Percentiles rank a stretch among this genome's conserved stretches.
These are phyloP conservation scores for Dendrocalamus latiflorus DNA, from an alignment of 202 grass and related monocot species.

Conservation along the genomic window DNA sequence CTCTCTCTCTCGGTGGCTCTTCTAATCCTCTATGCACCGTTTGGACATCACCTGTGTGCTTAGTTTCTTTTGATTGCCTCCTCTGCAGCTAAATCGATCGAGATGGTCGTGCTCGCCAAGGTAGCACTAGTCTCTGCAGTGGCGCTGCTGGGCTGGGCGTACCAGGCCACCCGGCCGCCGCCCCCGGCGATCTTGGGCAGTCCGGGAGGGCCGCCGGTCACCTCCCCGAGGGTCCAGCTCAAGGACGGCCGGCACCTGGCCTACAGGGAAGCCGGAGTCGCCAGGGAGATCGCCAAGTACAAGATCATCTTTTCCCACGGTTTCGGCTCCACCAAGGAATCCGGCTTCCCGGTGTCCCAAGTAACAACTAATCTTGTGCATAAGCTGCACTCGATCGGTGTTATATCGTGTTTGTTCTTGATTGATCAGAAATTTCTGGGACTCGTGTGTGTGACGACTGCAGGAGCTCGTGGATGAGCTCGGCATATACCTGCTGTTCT, in stretches of 20 bases:
- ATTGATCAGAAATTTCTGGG: background rate
- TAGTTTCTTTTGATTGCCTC: background rate
- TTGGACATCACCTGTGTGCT: background rate
- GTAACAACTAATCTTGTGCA: conserved; percentile 15
- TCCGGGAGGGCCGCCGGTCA: conserved; percentile 31
- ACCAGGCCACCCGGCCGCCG: conserved; percentile 34
- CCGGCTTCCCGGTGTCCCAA: conserved; percentile 36
- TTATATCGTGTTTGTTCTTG: background rate
- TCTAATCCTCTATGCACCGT: background rate
- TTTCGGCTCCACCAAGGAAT: conserved; percentile 40
- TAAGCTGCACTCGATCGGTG: background rate
- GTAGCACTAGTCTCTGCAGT: background rate
- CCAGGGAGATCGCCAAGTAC: conserved; percentile 40
- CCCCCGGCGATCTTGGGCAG: conserved; percentile 35
- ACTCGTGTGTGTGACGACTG: background rate
- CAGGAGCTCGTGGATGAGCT: conserved; percentile 53
- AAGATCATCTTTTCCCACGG: conserved; percentile 57
- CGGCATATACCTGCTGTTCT: conserved; percentile 45
- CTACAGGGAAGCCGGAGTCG: conserved; percentile 52
- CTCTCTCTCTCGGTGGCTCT: background rate
- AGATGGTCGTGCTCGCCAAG: conserved; percentile 1
- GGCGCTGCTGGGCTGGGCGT: conserved; percentile 35
- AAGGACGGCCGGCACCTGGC: conserved; percentile 60
- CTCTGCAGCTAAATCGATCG: background rate
- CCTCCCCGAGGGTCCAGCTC: conserved; percentile 44